Conservation (phyloP, 208 protist genomes). For the Angomonas ambiguus region DNA sequence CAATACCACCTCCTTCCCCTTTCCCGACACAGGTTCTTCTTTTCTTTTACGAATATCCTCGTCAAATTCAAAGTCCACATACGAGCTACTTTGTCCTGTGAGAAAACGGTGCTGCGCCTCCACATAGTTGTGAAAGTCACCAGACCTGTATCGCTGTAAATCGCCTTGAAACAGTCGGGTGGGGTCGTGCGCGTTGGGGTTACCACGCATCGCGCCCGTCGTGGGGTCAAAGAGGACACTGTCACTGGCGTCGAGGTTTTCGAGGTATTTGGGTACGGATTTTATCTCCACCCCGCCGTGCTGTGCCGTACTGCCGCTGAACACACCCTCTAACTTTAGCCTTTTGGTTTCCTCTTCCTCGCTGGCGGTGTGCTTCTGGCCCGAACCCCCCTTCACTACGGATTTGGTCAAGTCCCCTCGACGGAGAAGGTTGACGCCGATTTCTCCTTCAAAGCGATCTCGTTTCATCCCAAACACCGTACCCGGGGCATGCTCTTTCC, state of each 20-base stretch:
- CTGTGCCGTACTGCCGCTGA: slow-evolving; percentile 28
- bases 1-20: slow-evolving; percentile 33
- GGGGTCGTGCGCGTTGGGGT: slow-evolving; percentile 71
- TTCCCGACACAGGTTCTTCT: slow-evolving; percentile 10
- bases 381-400: not conserved
- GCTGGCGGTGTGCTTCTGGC: not conserved
- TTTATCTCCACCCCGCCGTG: slow-evolving; percentile 73
- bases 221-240: slow-evolving; percentile 78
- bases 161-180: slow-evolving; percentile 71
- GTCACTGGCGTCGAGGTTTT: slow-evolving; percentile 64
- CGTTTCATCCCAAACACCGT: slow-evolving; percentile 67
- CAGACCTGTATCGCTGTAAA: slow-evolving; percentile 63
- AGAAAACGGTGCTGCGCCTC: slow-evolving; percentile 79
- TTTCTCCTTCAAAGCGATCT: slow-evolving; percentile 58
- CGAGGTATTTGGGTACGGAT: slow-evolving; percentile 82
- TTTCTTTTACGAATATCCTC: slow-evolving; percentile 29
- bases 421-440: slow-evolving; percentile 58
- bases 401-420: slow-evolving; percentile 2
- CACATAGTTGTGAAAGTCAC: slow-evolving; percentile 74
- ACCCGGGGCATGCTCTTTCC: not conserved
- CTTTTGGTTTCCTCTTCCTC: not conserved
- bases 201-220: slow-evolving; percentile 83
- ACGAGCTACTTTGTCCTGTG: slow-evolving; percentile 62
- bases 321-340: not conserved
- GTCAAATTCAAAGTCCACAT: slow-evolving; percentile 86